Evolutionary conservation across 495 filamentous ascomycete genomes (phyloP), one percentile per base, ranked within the genome.

Genomic region (Tricharina praecox): DNA sequence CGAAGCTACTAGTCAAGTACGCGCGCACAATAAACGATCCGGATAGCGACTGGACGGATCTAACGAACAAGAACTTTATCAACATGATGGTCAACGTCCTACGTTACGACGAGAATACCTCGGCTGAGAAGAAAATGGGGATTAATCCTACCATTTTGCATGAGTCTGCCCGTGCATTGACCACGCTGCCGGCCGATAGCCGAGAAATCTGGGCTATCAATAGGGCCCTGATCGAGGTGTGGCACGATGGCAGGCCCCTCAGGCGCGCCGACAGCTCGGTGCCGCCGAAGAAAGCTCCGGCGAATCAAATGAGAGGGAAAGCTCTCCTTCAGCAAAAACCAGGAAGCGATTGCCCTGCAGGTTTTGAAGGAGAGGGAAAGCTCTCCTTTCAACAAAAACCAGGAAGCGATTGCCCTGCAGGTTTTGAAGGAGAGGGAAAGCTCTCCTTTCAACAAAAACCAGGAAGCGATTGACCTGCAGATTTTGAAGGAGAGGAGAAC

Each of bases 41-140:
- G 26, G 50, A 61, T 50, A 40, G 46, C 44, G 45, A 63, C 24
- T 53, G 60, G 56, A 53, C 48, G 20, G 48, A 60, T 37, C 51
- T 50, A 40, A 53, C 51, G 24, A 51, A 54, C 48, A 28, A 58
- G 36, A 54, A 64, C 53, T 21, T 59, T 8, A 51, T 59, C 25
- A 54, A 46, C 20, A 51, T 30, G 34, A 19, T 59, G 10, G 16
- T 59, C 18, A 33, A 33, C 11, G 49, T 59, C 28, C 44, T 58
- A 9, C 47, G 51, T 4, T 48, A 50, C 2, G 56, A 58, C 34
- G 50, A 52, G 11, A 48, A n/a, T n/a, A n/a, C n/a, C n/a, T n/a
- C n/a, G n/a, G n/a, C n/a, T n/a, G n/a, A n/a, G n/a, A n/a, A n/a
- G n/a, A n/a, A n/a, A n/a, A n/a, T 54, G 18, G 35, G 47, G 11